Percentiles rank a stretch among this genome's conserved stretches.
Evolutionary conservation across 495 filamentous ascomycete species (phyloP).

Genomic region (Aspergillus egyptiacus): DNA sequence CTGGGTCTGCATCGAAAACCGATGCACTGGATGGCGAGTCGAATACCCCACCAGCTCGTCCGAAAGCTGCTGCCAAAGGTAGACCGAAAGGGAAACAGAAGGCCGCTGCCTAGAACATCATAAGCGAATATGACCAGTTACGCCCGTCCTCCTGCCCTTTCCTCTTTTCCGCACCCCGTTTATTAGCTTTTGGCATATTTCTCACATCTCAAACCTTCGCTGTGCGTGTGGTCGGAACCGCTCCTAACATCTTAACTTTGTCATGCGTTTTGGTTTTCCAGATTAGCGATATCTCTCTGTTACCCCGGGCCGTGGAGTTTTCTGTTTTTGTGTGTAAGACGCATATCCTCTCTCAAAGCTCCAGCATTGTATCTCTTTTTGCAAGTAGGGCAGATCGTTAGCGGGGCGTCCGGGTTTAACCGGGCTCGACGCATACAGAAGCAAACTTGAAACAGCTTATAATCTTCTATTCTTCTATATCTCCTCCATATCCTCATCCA

Average conservation of each 20-base stretch:
- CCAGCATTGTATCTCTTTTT: conserved; percentile 11
- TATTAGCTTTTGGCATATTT: conserved; percentile 11
- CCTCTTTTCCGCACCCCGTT: background rate
- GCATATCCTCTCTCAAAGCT: conserved; percentile 4
- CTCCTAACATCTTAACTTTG: background rate
- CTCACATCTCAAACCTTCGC: background rate
- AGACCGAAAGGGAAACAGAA: conserved; percentile 41
- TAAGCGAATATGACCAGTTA: background rate
- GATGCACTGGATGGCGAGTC: conserved; percentile 27
- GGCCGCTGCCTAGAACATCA: conserved; percentile 13
- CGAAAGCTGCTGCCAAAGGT: conserved; percentile 26
- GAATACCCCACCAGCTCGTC: conserved; percentile 12
- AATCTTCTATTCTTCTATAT: conserved; percentile 42
- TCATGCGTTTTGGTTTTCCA: conserved; percentile 5
- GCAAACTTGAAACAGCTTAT: background rate
- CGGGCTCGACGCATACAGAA: background rate
- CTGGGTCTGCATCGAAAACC: conserved; percentile 24
- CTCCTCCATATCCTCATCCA: conserved; percentile 84
- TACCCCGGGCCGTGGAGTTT: conserved; percentile 20
- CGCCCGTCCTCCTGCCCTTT: background rate
- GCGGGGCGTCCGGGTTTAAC: background rate
- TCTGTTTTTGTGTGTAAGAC: conserved; percentile 11
- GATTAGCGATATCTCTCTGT: conserved; percentile 26
- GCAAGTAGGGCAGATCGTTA: conserved; percentile 3
- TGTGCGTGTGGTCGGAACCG: conserved; percentile 1